These are phyloP conservation scores for Dentipellis sp. DNA, from an alignment of 768 basidiomycete genomes.

Conservation along the genomic window DNA sequence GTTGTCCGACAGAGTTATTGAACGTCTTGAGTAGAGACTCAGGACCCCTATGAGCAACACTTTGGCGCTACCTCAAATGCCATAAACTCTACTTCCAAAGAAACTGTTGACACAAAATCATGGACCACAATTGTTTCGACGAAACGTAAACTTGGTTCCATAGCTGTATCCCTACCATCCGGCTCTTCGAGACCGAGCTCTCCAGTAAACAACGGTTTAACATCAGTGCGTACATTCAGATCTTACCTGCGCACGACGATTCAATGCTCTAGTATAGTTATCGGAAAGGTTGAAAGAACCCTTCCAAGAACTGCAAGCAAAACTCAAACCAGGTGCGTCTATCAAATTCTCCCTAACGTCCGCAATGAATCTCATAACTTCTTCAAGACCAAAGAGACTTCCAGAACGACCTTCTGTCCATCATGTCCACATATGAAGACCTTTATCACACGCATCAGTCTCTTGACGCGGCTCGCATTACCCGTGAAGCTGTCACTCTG, in stretches of 20 bases:
- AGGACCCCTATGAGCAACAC: constrained; percentile 60
- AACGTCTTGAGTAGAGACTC: constrained; percentile 7
- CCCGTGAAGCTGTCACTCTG: constrained; percentile 62
- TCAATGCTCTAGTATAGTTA: constrained; percentile 29
- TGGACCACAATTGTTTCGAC: constrained; percentile 48
- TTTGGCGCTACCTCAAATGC: constrained; percentile 54
- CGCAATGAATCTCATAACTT: background rate
- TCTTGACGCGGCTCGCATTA: constrained; percentile 51
- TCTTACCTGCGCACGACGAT: background rate
- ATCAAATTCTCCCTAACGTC: constrained; percentile 3
- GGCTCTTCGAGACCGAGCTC: constrained; percentile 17
- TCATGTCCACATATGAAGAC: constrained; percentile 63
- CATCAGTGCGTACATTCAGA: constrained; percentile 1
- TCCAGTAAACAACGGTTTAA: constrained; percentile 1
- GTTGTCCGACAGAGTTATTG: background rate
- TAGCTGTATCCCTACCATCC: constrained; percentile 40
- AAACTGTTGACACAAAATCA: constrained; percentile 40
- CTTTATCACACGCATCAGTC: constrained; percentile 61
- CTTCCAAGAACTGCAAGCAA: constrained; percentile 45
- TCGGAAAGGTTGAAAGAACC: constrained; percentile 45
- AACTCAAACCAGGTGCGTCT: constrained; percentile 42
- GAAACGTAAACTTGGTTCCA: constrained; percentile 49
- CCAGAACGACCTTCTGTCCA: constrained; percentile 61
- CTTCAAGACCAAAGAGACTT: constrained; percentile 38
- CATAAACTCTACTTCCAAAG: constrained; percentile 40